These are phyloP conservation scores for Nakaseomyces sp. DNA, from an alignment of 1,139 yeast species.

Conservation along the genomic window DNA sequence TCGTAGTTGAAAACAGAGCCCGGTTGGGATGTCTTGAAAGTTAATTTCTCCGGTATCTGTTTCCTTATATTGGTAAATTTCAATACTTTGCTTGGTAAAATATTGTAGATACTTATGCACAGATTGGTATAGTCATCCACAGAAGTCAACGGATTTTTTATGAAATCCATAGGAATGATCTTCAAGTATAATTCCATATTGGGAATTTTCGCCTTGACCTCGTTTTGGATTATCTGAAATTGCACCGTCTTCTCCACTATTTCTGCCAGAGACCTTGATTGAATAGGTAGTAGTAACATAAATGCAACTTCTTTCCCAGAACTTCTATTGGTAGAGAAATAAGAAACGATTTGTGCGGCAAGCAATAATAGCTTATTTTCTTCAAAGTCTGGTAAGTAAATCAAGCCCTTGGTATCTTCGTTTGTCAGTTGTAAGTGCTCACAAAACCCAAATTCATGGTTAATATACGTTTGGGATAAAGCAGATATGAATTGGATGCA, in stretches of 20 bases:
- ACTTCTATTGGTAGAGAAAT: slow-evolving; percentile 28
- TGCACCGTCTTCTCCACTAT: slow-evolving; percentile 41
- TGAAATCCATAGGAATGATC: slow-evolving; percentile 47
- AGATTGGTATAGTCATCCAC: slow-evolving; percentile 35
- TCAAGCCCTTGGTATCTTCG: slow-evolving; percentile 27
- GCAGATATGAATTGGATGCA: slow-evolving; percentile 25
- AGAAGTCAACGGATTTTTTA: slow-evolving; percentile 34
- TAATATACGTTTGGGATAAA: slow-evolving; percentile 27
- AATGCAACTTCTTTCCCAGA: slow-evolving; percentile 27
- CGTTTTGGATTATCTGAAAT: slow-evolving; percentile 40
- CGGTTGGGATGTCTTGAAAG: slow-evolving; percentile 42
- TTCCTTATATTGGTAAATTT: slow-evolving; percentile 31
- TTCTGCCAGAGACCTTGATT: slow-evolving; percentile 35
- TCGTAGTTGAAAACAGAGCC: slow-evolving; percentile 47
- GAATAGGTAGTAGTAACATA: slow-evolving; percentile 30
- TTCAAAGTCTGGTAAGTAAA: slow-evolving; percentile 24
- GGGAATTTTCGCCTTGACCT: slow-evolving; percentile 37
- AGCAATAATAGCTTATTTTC: slow-evolving; percentile 35
- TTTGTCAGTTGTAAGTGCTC: slow-evolving; percentile 28
- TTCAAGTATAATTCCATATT: slow-evolving; percentile 43
- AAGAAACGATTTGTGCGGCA: slow-evolving; percentile 40
- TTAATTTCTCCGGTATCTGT: slow-evolving; percentile 32
- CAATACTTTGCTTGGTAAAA: slow-evolving; percentile 35
- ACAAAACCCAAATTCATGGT: slow-evolving; percentile 31
- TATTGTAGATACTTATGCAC: slow-evolving; percentile 58